A percentile compares a stretch with the other conserved stretches of the same genome.
phyloP scores from a whole-genome alignment of 768 basidiomycete species.

The Obba rivulosa region DNA sequence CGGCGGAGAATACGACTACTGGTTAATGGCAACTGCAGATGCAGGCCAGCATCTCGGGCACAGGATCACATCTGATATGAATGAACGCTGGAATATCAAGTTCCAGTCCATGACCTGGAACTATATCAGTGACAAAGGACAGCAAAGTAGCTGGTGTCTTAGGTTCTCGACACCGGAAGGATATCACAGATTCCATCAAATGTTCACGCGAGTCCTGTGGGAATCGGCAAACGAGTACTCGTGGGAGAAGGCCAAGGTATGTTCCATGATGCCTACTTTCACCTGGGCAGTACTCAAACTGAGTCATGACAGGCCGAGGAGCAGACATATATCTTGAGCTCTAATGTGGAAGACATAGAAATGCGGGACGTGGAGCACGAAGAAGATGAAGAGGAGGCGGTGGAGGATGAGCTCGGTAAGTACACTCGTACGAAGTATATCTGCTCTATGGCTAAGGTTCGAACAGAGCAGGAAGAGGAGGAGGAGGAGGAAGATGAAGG shows the following conservation, averaged over 20 bases:
- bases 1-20: constrained; percentile 47
- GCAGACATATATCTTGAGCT: constrained; percentile 73
- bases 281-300: not conserved
- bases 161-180: constrained; percentile 53
- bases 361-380: constrained; percentile 80
- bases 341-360: constrained; percentile 77
- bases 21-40: constrained; percentile 49
- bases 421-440: constrained; percentile 3
- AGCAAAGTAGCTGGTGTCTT: constrained; percentile 78
- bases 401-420: constrained; percentile 63
- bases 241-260: constrained; percentile 80
- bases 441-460: not conserved
- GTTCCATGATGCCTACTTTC: constrained; percentile 7
- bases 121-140: constrained; percentile 47
- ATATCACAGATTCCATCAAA: constrained; percentile 54
- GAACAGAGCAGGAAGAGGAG: constrained; percentile 23
- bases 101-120: constrained; percentile 88
- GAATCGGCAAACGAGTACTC: constrained; percentile 67
- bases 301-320: constrained; percentile 61
- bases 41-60: constrained; percentile 54
- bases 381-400: constrained; percentile 72
- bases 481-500: constrained; percentile 32
- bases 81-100: constrained; percentile 58
- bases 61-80: constrained; percentile 61
- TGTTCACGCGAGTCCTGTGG: constrained; percentile 73